Evolutionary conservation across 208 protist species (phyloP).

Genomic region (Entamoeba moshkovskii): DNA sequence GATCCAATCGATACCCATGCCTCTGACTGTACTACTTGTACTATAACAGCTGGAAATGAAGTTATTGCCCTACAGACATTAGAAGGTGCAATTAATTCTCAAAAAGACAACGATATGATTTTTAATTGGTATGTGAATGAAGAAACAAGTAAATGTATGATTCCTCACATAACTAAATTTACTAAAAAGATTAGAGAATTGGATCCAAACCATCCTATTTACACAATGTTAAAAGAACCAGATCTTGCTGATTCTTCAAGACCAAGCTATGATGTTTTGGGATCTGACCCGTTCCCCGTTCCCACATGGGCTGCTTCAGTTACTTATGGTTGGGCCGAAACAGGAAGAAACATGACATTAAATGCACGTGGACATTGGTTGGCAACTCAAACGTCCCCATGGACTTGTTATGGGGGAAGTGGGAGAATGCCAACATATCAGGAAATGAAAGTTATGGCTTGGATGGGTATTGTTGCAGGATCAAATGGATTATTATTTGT

Average conservation of each 20-base stretch:
- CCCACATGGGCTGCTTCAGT: neutral
- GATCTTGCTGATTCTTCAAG: neutral
- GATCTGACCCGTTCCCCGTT: neutral
- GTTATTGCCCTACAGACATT: neutral
- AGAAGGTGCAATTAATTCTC: neutral
- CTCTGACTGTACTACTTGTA: neutral
- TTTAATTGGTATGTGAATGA: neutral
- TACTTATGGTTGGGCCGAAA: neutral
- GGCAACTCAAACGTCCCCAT: neutral
- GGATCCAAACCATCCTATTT: neutral
- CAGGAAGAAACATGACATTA: neutral
- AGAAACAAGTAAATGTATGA: neutral
- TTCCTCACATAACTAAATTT: neutral
- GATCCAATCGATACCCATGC: neutral
- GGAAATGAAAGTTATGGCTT: neutral
- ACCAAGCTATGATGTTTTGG: neutral
- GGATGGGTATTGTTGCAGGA: neutral
- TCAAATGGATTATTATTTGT: neutral
- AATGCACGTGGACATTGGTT: neutral
- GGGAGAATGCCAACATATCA: neutral
- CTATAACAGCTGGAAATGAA: neutral
- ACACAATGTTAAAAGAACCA: neutral
- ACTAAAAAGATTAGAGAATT: neutral
- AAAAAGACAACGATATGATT: neutral
- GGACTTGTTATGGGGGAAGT: neutral